Evolutionary conservation across 805 yeast genomes (phyloP).

Genomic region (Candida quercuum): DNA sequence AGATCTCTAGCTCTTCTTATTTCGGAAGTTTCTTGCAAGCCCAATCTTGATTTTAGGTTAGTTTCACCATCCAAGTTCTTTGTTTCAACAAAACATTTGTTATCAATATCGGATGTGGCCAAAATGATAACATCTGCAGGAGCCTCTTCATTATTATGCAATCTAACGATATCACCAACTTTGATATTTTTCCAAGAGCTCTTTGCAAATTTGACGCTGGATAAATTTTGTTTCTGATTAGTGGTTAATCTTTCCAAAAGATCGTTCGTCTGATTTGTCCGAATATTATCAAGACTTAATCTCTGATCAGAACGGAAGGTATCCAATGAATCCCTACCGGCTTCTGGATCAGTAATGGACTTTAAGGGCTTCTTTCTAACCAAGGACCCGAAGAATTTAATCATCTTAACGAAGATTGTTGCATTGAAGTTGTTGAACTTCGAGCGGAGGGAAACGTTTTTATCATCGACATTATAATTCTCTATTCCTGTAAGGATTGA

Average conservation of each 20-base stretch:
- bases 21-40: slow-evolving; percentile 54
- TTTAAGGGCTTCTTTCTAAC: neutral
- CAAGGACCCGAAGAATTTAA: slow-evolving; percentile 22
- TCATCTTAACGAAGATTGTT: slow-evolving; percentile 22
- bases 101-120: slow-evolving; percentile 64
- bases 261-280: neutral
- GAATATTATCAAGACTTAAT: slow-evolving; percentile 2
- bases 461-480: slow-evolving; percentile 60
- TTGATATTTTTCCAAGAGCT: slow-evolving; percentile 64
- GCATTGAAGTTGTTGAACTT: slow-evolving; percentile 52
- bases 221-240: slow-evolving; percentile 41
- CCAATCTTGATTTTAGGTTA: slow-evolving; percentile 70
- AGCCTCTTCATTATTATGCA: slow-evolving; percentile 71
- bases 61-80: slow-evolving; percentile 81
- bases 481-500: slow-evolving; percentile 52
- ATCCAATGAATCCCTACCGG: slow-evolving; percentile 35
- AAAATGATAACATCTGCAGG: slow-evolving; percentile 72
- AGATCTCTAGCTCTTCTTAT: slow-evolving; percentile 44
- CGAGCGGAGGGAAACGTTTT: slow-evolving; percentile 64
- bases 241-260: slow-evolving; percentile 2
- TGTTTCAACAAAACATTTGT: slow-evolving; percentile 69
- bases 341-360: slow-evolving; percentile 3
- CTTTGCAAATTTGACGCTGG: slow-evolving; percentile 35
- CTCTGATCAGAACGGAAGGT: slow-evolving; percentile 25
- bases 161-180: slow-evolving; percentile 71